Evolutionary conservation across 2,329 filamentous ascomycete species (phyloP).

Genomic region (Aspergillus bombycis): DNA sequence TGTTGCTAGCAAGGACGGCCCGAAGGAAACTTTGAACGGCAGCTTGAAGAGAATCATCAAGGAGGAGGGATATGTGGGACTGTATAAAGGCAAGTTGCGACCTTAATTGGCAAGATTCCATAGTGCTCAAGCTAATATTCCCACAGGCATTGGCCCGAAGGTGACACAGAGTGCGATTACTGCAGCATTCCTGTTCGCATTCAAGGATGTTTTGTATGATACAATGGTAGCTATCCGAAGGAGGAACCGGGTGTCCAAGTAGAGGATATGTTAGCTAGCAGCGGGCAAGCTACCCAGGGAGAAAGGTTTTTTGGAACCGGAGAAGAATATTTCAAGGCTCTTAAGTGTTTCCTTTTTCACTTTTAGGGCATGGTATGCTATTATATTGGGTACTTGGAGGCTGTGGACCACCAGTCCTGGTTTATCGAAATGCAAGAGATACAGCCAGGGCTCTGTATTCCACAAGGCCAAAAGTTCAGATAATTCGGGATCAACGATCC

Average conservation of each 20-base stretch:
- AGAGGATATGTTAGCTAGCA: constrained; percentile 13
- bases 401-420: neutral
- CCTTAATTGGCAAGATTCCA: neutral
- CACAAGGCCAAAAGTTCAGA: too few relatives aligned
- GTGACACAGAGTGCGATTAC: constrained; percentile 96
- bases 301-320: too few relatives aligned
- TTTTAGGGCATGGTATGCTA: neutral
- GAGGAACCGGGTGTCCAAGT: constrained; percentile 35
- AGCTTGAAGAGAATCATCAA: constrained; percentile 77
- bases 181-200: constrained; percentile 93
- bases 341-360: neutral
- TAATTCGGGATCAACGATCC: too few relatives aligned
- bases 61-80: constrained; percentile 87
- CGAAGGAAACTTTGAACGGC: constrained; percentile 77
- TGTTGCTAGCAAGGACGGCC: constrained; percentile 75
- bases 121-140: constrained; percentile 15
- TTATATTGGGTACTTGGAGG: neutral
- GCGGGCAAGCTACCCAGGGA: too few relatives aligned
- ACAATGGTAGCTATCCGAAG: constrained; percentile 41
- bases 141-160: constrained; percentile 86
- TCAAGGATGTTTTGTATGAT: constrained; percentile 95
- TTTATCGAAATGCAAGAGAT: neutral
- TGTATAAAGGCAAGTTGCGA: constrained; percentile 80
- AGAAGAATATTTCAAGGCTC: neutral
- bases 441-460: too few relatives aligned